Conservation (phyloP, 371 early-diverging fungal genomes). For the Paramicrosporidium saccamoebae region DNA sequence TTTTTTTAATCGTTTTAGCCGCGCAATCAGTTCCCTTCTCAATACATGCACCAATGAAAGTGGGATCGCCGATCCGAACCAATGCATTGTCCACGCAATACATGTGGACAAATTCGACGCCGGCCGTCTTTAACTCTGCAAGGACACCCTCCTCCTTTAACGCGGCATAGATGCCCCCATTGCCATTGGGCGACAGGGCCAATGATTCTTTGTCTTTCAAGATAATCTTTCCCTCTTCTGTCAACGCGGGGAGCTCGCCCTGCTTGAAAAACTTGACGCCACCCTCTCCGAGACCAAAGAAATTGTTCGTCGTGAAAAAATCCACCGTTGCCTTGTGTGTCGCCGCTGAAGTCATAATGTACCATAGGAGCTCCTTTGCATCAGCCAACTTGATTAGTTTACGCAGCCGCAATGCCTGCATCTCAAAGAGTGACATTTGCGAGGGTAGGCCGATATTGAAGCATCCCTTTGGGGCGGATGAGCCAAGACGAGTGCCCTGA, state of each 20-base stretch:
- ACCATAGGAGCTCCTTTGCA: conserved; percentile 42
- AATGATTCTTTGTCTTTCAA: conserved; percentile 37
- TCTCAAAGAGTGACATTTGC: conserved; percentile 45
- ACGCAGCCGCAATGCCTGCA: conserved; percentile 65
- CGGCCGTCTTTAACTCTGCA: conserved; percentile 27
- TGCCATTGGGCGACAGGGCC: conserved; percentile 52
- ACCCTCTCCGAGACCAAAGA: conserved; percentile 37
- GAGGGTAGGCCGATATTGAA: conserved; percentile 66
- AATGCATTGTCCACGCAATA: conserved; percentile 87
- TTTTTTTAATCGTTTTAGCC: conserved; percentile 64
- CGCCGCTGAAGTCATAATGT: conserved; percentile 79
- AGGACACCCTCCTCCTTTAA: conserved; percentile 36
- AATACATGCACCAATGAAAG: conserved; percentile 56
- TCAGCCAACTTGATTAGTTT: conserved; percentile 38
- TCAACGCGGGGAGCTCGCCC: conserved; percentile 52
- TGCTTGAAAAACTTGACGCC: conserved; percentile 66
- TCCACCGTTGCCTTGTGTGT: conserved; percentile 35
- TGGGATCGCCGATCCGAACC: conserved; percentile 71
- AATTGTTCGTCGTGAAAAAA: conserved; percentile 31
- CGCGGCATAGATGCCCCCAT: conserved; percentile 60
- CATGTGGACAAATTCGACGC: conserved; percentile 44
- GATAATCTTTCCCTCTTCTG: conserved; percentile 44
- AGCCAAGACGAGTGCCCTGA: conserved; percentile 60
- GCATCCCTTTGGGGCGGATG: conserved; percentile 62
- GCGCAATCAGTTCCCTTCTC: conserved; percentile 59